phyloP scores from a whole-genome alignment of 2,329 filamentous ascomycete species.

The Colletotrichum sp. region DNA sequence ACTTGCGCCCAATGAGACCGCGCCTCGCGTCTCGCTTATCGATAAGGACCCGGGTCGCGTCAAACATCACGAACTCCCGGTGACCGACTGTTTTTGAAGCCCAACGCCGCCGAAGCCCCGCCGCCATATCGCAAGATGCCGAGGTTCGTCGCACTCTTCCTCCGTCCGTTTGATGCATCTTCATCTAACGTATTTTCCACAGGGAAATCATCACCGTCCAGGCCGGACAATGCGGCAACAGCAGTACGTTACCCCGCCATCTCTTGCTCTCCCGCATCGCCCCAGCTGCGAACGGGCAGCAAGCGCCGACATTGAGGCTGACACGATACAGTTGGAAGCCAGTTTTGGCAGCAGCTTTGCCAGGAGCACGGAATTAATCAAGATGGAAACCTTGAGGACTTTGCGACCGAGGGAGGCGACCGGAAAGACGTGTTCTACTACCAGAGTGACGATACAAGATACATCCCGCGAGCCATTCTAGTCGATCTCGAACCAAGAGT shows the following conservation, averaged over 20 bases:
- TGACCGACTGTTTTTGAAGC: slow-evolving; percentile 2
- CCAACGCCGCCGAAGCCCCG: slow-evolving; percentile 6
- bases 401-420: slow-evolving; percentile 96
- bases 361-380: slow-evolving; percentile 98
- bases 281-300: not conserved
- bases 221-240: slow-evolving; percentile 99
- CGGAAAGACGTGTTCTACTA: slow-evolving; percentile 99
- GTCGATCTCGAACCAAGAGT: slow-evolving; percentile 94
- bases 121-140: slow-evolving; percentile 17
- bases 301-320: slow-evolving; percentile 26
- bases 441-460: slow-evolving; percentile 97
- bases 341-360: slow-evolving; percentile 99
- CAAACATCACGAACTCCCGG: slow-evolving; percentile 13
- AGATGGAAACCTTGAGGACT: slow-evolving; percentile 96
- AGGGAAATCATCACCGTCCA: slow-evolving; percentile 99
- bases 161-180: too few relatives aligned
- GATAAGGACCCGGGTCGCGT: slow-evolving; percentile 21
- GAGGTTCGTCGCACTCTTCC: slow-evolving; percentile 2
- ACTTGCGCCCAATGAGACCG: not conserved
- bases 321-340: slow-evolving; percentile 76
- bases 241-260: slow-evolving; percentile 70
- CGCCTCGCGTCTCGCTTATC: slow-evolving; percentile 21
- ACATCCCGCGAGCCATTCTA: slow-evolving; percentile 94
- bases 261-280: not conserved
- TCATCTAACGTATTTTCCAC: not conserved